Conservation (phyloP, 2,329 filamentous ascomycete species). For the Coniochaeta sp. region DNA sequence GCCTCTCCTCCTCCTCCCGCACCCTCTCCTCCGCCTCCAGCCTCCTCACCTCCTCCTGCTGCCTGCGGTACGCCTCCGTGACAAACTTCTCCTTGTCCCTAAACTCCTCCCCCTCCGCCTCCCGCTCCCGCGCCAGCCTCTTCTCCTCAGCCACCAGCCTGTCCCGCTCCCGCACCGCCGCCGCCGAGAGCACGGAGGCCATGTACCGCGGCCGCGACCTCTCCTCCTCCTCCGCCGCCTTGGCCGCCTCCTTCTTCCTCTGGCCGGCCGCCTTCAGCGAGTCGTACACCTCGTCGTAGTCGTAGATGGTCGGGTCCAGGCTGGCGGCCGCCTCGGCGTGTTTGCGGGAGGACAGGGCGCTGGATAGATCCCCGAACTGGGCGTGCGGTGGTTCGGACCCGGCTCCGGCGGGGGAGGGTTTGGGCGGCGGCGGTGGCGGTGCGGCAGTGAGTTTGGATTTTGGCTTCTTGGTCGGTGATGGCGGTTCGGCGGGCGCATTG, state of each 20-base stretch:
- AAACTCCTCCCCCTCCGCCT: constrained; percentile 73
- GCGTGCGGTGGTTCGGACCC: constrained; percentile 16
- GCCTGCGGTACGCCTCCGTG: constrained; percentile 72
- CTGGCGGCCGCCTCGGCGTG: constrained; percentile 58
- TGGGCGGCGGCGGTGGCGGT: constrained; percentile 15
- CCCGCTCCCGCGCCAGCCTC: constrained; percentile 67
- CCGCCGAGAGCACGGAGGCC: constrained; percentile 63
- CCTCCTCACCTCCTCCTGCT: constrained; percentile 66
- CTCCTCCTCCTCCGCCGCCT: constrained; percentile 39
- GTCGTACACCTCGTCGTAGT: constrained; percentile 79
- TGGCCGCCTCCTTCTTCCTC: constrained; percentile 36
- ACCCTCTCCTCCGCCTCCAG: constrained; percentile 65
- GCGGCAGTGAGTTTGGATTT: constrained; percentile 18
- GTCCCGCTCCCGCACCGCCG: constrained; percentile 70
- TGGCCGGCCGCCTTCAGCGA: constrained; percentile 61
- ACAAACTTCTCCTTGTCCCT: constrained; percentile 82
- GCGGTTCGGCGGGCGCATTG: constrained; percentile 12
- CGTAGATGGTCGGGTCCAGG: constrained; percentile 69
- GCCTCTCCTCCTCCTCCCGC: constrained; percentile 56
- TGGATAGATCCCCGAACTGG: constrained; percentile 59
- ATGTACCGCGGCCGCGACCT: constrained; percentile 73
- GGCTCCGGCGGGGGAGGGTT: constrained; percentile 20
- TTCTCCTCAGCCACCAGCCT: constrained; percentile 73
- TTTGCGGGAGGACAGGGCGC: constrained; percentile 53
- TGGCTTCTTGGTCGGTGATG: constrained; percentile 20